Evolutionary conservation across 768 basidiomycete genomes (phyloP).

Genomic region (Hygrophorus russula): DNA sequence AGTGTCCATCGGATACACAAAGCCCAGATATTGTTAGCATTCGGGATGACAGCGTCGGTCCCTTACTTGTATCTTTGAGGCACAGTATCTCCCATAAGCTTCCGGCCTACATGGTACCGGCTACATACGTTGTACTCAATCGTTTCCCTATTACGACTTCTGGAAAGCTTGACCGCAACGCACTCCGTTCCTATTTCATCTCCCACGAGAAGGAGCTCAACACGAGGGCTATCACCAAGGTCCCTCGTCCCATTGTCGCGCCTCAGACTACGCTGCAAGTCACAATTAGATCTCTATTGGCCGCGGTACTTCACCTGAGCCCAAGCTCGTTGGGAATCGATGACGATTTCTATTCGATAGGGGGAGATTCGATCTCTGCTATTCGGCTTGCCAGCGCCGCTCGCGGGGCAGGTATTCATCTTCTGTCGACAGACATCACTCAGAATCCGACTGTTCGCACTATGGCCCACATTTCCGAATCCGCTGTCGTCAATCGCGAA

Average conservation of each 20-base stretch:
- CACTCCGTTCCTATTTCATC: background rate
- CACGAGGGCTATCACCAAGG: too few species aligned
- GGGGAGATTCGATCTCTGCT: conserved; percentile 2
- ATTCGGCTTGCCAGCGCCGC: conserved; percentile 4
- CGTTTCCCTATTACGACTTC: background rate
- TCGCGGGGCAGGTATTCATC: conserved; percentile 1
- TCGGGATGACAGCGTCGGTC: background rate
- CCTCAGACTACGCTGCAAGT: background rate
- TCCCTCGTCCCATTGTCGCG: too few species aligned
- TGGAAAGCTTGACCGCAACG: background rate
- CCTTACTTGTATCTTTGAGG: background rate
- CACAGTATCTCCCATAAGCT: background rate
- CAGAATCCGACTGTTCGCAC: conserved; percentile 1
- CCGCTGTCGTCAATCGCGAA: background rate
- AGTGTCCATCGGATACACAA: background rate
- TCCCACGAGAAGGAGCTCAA: too few species aligned
- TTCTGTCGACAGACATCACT: conserved; percentile 1
- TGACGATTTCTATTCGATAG: conserved; percentile 1
- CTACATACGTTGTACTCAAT: background rate
- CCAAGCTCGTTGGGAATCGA: background rate
- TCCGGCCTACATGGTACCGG: conserved; percentile 1
- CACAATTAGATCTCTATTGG: conserved; percentile 2
- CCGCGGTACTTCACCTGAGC: background rate
- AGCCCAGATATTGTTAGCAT: background rate
- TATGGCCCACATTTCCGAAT: background rate